Evolutionary conservation across 2,329 filamentous ascomycete species (phyloP), one percentile per base, ranked within the genome.

Genomic region (Botrytis byssoidea): DNA sequence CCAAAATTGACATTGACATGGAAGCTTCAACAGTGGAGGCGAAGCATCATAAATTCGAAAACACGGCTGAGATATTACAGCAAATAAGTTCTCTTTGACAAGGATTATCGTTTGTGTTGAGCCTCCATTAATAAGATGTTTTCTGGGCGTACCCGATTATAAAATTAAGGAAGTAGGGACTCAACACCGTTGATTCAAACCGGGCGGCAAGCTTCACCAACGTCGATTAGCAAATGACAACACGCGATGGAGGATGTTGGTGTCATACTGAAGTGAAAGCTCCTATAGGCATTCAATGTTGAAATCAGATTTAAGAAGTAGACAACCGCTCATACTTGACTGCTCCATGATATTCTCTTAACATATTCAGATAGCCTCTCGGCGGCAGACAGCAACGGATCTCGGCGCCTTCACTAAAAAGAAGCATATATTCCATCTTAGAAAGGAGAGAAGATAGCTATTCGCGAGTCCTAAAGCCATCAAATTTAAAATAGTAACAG

Each of bases 31-130:
- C 61, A 63, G 40, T 69, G 71, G 48, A 73, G 51, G 51, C 51
- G 42, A 42, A 69, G 64, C 71, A 73, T 60, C 29, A 68, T 37
- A n/a, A 57, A 10, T 61, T 69, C n/a, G 64, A 44, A 73, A 46
- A 37, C 25, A 61, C 42, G 42, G 71, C 64, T 73, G 64, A 68
- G 44, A 10, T 63, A 22, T 29, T n/a, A 46, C 51, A 70, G 51
- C 35, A 35, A 70, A 60, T 42, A 4, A 8, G 8, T 44, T 70
- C 22, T 46, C 22, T 32, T 42, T 57, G n/a, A 35, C 10, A 42
- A 42, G 66, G 18, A 7, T 57, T 57, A 22, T 25, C 9, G 18
- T 20, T 44, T 42, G 22, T 44, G 10, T 57, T 44, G 66, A 57
- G 66, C 46, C 48, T 59, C 20, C 29, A n/a, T 57, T 25, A 25